These are phyloP conservation scores for Lodderomyces parapsilosis DNA, from an alignment of 1,139 yeast genomes.

Conservation along the genomic window DNA sequence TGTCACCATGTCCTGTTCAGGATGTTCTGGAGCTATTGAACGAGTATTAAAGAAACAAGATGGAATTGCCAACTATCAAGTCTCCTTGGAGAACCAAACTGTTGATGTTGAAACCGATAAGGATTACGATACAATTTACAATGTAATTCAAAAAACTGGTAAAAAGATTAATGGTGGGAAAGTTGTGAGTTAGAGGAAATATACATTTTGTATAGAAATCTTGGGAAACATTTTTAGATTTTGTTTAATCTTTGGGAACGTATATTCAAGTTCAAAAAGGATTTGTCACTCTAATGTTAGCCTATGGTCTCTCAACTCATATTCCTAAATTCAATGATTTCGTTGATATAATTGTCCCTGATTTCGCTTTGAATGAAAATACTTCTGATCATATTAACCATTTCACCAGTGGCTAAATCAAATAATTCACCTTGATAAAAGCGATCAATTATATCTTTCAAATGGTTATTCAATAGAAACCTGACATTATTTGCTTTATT, in stretches of 20 bases:
- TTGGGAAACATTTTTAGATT: neutral
- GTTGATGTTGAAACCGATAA: constrained; percentile 72
- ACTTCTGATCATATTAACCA: constrained; percentile 53
- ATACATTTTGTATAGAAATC: neutral
- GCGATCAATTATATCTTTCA: constrained; percentile 67
- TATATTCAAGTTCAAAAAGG: too few relatives aligned
- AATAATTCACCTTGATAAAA: constrained; percentile 74
- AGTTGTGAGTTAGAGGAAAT: constrained; percentile 28
- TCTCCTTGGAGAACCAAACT: constrained; percentile 76
- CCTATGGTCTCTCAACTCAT: constrained; percentile 12
- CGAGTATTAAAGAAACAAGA: constrained; percentile 71
- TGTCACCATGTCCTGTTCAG: constrained; percentile 79
- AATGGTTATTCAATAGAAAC: constrained; percentile 50
- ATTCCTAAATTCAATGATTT: constrained; percentile 42
- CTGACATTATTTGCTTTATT: constrained; percentile 46
- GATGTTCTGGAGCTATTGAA: constrained; percentile 87
- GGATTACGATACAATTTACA: constrained; percentile 73
- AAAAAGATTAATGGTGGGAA: constrained; percentile 74
- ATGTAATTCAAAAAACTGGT: constrained; percentile 86
- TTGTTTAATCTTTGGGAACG: too few relatives aligned
- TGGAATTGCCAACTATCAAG: constrained; percentile 71
- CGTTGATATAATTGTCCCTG: constrained; percentile 59
- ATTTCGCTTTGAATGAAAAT: constrained; percentile 72
- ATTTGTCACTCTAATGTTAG: neutral
- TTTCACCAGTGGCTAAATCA: constrained; percentile 67